A percentile compares a stretch with the other conserved stretches of the same genome.
phyloP scores from a whole-genome alignment of 768 basidiomycete species.

The Lepiota venenata region DNA sequence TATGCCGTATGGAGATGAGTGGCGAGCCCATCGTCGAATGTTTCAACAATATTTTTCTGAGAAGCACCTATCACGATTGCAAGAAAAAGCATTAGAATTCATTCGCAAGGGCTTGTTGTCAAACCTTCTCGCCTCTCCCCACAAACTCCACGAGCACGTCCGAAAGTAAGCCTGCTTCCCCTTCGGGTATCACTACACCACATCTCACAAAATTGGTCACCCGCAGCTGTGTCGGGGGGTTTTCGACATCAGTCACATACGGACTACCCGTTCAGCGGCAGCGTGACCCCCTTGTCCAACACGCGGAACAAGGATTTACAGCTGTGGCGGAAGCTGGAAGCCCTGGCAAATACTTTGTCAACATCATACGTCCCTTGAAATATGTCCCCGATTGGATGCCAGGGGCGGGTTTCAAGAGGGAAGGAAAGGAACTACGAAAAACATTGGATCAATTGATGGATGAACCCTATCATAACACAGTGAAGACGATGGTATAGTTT shows the following conservation, averaged over 20 bases:
- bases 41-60: slow-evolving; percentile 23
- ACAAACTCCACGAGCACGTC: slow-evolving; percentile 1
- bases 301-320: background rate
- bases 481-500: background rate
- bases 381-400: slow-evolving; percentile 12
- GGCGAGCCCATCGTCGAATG: slow-evolving; percentile 21
- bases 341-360: slow-evolving; percentile 5
- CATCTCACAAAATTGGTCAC: background rate
- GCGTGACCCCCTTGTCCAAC: background rate
- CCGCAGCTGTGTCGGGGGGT: background rate
- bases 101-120: background rate
- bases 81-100: background rate
- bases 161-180: too few relatives aligned
- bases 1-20: slow-evolving; percentile 22
- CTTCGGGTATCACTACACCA: too few relatives aligned
- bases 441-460: background rate
- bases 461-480: background rate
- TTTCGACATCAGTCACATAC: slow-evolving; percentile 9
- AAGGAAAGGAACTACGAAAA: background rate
- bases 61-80: background rate
- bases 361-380: slow-evolving; percentile 4
- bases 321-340: background rate
- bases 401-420: slow-evolving; percentile 8
- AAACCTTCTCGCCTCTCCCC: background rate
- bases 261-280: slow-evolving; percentile 5